Evolutionary conservation across 768 basidiomycete species (phyloP).

Genomic region (Boletus sp.): DNA sequence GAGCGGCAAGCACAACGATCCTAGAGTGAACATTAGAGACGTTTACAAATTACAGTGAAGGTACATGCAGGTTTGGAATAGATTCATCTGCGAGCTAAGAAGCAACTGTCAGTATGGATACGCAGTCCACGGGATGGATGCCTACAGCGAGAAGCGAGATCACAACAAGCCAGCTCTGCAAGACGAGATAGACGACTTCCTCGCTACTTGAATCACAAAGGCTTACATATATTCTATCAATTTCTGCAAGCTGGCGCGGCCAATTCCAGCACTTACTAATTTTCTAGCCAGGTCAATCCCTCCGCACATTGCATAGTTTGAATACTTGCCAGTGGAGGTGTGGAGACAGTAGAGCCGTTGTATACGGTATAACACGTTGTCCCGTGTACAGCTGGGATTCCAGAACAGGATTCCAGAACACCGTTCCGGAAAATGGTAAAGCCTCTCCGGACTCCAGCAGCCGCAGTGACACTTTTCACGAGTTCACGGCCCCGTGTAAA

Average conservation of each 20-base stretch:
- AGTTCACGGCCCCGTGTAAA: slow-evolving; percentile 36
- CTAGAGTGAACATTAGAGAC: slow-evolving; percentile 9
- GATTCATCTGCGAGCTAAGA: slow-evolving; percentile 49
- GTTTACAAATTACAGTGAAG: neutral
- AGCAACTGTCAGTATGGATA: neutral
- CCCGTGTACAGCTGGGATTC: slow-evolving; percentile 34
- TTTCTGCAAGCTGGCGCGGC: neutral
- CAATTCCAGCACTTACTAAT: slow-evolving; percentile 35
- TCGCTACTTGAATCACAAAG: slow-evolving; percentile 39
- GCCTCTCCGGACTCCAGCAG: slow-evolving; percentile 26
- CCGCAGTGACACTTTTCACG: slow-evolving; percentile 32
- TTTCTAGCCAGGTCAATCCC: slow-evolving; percentile 46
- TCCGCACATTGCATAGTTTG: slow-evolving; percentile 36
- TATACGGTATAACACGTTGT: slow-evolving; percentile 22
- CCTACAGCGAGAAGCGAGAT: slow-evolving; percentile 47
- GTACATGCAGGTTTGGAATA: slow-evolving; percentile 46
- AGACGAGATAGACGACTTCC: slow-evolving; percentile 45
- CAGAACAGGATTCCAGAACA: slow-evolving; percentile 37
- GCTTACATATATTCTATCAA: slow-evolving; percentile 10
- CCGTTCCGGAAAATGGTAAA: slow-evolving; percentile 19
- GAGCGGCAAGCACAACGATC: slow-evolving; percentile 42
- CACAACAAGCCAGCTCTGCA: slow-evolving; percentile 48
- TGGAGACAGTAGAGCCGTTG: neutral
- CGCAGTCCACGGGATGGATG: neutral
- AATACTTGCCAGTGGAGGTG: neutral